These are phyloP conservation scores for Pichia sorboxylosa DNA, from an alignment of 1,139 yeast genomes.

Conservation along the genomic window DNA sequence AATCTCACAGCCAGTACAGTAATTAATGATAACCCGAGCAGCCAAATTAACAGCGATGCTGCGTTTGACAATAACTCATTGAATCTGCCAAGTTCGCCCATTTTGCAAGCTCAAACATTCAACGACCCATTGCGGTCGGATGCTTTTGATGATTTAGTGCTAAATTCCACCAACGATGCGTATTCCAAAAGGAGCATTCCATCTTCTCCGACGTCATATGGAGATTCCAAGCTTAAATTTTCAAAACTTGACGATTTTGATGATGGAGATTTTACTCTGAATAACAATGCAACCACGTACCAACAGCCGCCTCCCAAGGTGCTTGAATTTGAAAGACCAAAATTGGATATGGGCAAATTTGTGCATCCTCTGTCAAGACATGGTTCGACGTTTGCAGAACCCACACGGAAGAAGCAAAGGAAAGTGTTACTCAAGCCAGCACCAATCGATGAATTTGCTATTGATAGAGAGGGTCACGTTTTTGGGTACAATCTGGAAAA, in stretches of 20 bases:
- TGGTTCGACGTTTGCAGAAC: conserved; percentile 13
- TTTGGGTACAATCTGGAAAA: conserved; percentile 21
- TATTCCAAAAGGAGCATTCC: conserved; percentile 4
- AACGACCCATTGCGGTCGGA: conserved; percentile 5
- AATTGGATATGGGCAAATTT: conserved; percentile 2
- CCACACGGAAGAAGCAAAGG: conserved; percentile 11
- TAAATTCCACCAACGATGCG: background rate
- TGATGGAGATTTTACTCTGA: too few relatives aligned
- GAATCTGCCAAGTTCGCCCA: conserved; percentile 15
- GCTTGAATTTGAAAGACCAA: conserved; percentile 7
- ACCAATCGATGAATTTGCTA: conserved; percentile 13
- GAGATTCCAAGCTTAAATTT: background rate
- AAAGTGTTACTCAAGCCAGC: background rate
- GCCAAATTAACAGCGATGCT: conserved; percentile 2
- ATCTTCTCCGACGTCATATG: conserved; percentile 8
- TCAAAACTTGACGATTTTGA: background rate
- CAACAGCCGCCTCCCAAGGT: background rate
- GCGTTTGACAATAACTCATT: background rate
- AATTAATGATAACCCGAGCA: background rate
- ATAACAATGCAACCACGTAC: background rate
- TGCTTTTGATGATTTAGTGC: conserved; percentile 9
- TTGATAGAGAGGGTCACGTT: conserved; percentile 25
- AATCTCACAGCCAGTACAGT: too few relatives aligned
- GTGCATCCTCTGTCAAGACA: conserved; percentile 11
- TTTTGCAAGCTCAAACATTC: conserved; percentile 3